phyloP scores from a whole-genome alignment of 2,329 filamentous ascomycete species.

The Didymellaceae sp. region DNA sequence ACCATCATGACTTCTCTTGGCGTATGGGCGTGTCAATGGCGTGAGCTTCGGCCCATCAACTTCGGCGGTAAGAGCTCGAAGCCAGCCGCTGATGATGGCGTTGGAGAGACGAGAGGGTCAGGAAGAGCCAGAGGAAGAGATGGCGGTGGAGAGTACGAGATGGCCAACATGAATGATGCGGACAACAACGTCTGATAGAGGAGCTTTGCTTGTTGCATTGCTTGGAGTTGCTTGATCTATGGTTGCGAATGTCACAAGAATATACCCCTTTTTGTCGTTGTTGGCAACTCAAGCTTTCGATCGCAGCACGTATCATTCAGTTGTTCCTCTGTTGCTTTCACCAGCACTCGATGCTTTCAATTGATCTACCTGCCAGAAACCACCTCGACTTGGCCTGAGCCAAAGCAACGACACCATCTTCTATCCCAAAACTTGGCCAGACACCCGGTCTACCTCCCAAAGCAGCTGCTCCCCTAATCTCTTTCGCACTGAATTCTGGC shows the following conservation, averaged over 20 bases:
- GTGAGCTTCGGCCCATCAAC: conserved; percentile 85
- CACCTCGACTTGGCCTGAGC: conserved; percentile 31
- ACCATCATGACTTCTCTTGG: conserved; percentile 73
- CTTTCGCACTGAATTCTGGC: conserved; percentile 19
- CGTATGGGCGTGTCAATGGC: conserved; percentile 89
- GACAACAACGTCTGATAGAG: conserved; percentile 44
- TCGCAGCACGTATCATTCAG: background rate
- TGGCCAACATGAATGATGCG: conserved; percentile 53
- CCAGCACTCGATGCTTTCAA: conserved; percentile 47
- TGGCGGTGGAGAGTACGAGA: conserved; percentile 56
- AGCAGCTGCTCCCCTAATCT: conserved; percentile 14
- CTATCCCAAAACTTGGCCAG: conserved; percentile 37
- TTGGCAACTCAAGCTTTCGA: background rate
- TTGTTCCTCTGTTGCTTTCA: conserved; percentile 12
- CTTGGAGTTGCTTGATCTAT: conserved; percentile 31
- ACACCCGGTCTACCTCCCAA: conserved; percentile 12
- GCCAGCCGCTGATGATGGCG: conserved; percentile 45
- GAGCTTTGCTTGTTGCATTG: conserved; percentile 32
- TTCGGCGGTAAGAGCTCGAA: conserved; percentile 68
- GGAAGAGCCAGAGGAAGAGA: conserved; percentile 52
- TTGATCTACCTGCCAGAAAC: conserved; percentile 43
- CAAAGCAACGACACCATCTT: conserved; percentile 43
- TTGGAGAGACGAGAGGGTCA: conserved; percentile 49
- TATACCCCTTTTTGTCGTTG: conserved; percentile 23
- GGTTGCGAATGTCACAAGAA: conserved; percentile 1